Evolutionary conservation across 2,329 filamentous ascomycete genomes (phyloP).

Genomic region (Ascochyta clinopodiicola): DNA sequence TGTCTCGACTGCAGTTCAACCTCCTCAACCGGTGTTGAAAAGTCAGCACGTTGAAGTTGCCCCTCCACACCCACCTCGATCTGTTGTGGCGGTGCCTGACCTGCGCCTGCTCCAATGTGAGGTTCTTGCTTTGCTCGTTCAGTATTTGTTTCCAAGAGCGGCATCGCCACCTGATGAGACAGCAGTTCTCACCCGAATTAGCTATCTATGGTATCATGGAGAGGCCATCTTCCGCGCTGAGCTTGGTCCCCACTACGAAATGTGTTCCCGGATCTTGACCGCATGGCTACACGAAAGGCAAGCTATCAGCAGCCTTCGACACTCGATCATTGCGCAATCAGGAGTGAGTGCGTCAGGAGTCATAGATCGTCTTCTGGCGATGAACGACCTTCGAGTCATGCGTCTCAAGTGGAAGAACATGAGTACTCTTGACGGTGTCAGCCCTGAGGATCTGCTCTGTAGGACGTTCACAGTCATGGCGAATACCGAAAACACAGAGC

Average conservation of each 20-base stretch:
- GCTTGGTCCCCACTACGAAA: conserved; percentile 35
- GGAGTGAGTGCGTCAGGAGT: conserved; percentile 35
- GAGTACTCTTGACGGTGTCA: conserved; percentile 39
- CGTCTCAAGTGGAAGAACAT: conserved; percentile 47
- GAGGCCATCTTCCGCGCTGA: conserved; percentile 35
- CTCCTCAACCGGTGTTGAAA: conserved; percentile 30
- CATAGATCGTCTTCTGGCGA: conserved; percentile 40
- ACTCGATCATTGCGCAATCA: conserved; percentile 31
- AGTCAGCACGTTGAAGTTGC: conserved; percentile 31
- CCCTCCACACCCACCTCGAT: conserved; percentile 13
- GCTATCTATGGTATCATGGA: conserved; percentile 38
- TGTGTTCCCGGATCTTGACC: conserved; percentile 36
- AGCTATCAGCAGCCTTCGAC: conserved; percentile 36
- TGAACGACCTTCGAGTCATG: conserved; percentile 45
- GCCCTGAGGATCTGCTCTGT: conserved; percentile 44
- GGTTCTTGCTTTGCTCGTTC: conserved; percentile 39
- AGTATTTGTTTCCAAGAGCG: conserved; percentile 39
- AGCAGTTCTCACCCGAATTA: conserved; percentile 33
- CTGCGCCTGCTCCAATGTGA: conserved; percentile 41
- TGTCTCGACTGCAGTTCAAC: conserved; percentile 14
- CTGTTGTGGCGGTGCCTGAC: conserved; percentile 20
- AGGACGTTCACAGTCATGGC: conserved; percentile 40
- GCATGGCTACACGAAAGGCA: conserved; percentile 43
- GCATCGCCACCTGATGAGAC: conserved; percentile 33
- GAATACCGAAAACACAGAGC: conserved; percentile 43